Base-by-base conservation (phyloP, 73 alveolate species). In the Paramecium pentaurelia region DNA sequence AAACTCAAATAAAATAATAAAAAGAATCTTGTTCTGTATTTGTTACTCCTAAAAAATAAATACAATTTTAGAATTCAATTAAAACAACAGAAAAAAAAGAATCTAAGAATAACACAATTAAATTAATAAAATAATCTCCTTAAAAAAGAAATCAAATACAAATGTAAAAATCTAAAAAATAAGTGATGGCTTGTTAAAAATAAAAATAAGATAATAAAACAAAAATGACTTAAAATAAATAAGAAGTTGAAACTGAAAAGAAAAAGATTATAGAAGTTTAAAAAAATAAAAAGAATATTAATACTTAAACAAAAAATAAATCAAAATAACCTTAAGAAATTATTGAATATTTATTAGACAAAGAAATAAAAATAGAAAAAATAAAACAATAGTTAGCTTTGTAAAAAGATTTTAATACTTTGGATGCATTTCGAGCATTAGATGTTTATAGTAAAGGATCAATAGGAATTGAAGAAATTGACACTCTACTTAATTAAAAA, bases 291-390 rank as follows among this genome's bases (percentile, higher is more conserved):
- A 73, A 73, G 70, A 18, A 0, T 54, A 34, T 8, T 6, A 73
- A 16, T 34, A 73, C 25, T 34, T 7, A 10, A 38, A 45, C 12
- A 36, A 80, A 80, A 80, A 47, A 0, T 8, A 80, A 47, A 47
- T 4, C 32, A 47, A 45, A 42, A 8, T 8, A 22, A 22, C 75
- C 71, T 12, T 27, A 8, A 22, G 77, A 80, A 45, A 80, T 80
- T 4, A 9, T 80, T 6, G 91, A 80, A 47, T 80, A 80, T 36
- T n/a, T 80, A 4, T 11, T 80, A 9, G 91, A 80, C 30, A 10
- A 64, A 49, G 91, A 80, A 42, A 45, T 80, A 8, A 80, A 47
- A 18, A 49, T 80, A 7, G 91, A 80, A 80, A 80, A 80, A 47
- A 20, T 80, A 9, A 80, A 80, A n/a, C 2, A 80, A 28, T 25